Evolutionary conservation across 768 basidiomycete genomes (phyloP).

Genomic region (Lactifluus rugatus): DNA sequence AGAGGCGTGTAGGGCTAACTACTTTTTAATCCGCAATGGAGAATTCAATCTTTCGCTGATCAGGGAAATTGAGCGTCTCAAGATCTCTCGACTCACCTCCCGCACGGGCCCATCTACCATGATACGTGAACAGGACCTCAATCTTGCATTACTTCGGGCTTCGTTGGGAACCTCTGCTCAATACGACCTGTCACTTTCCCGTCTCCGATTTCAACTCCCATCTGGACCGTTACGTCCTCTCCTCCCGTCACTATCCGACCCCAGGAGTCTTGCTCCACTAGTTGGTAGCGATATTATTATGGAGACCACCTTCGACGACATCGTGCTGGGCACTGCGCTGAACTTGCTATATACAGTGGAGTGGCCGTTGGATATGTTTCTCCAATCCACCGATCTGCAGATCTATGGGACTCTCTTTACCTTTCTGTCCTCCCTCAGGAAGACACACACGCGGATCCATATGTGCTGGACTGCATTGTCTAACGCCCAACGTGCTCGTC

Average conservation of each 20-base stretch:
- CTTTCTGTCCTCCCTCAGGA: constrained; percentile 75
- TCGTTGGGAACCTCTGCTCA: constrained; percentile 85
- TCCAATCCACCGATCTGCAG: constrained; percentile 62
- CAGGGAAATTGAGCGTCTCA: constrained; percentile 77
- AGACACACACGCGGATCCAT: constrained; percentile 72
- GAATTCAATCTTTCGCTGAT: constrained; percentile 81
- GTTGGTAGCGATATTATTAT: constrained; percentile 30
- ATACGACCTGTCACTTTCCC: constrained; percentile 67
- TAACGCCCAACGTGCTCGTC: constrained; percentile 72
- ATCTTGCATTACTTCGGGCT: constrained; percentile 76
- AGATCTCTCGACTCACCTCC: constrained; percentile 62
- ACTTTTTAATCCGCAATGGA: constrained; percentile 81
- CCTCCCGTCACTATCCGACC: constrained; percentile 54
- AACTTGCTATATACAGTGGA: constrained; percentile 58
- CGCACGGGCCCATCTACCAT: constrained; percentile 57
- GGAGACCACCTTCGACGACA: constrained; percentile 52
- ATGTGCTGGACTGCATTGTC: constrained; percentile 80
- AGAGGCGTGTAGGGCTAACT: constrained; percentile 51
- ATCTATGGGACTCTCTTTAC: constrained; percentile 71
- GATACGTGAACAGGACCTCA: constrained; percentile 87
- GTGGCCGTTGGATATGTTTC: constrained; percentile 88
- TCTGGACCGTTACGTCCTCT: constrained; percentile 75
- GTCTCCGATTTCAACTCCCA: constrained; percentile 67
- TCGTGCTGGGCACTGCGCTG: constrained; percentile 72
- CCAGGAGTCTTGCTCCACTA: constrained; percentile 34